A percentile compares a stretch with the other conserved stretches of the same genome.
These are phyloP conservation scores for Microbotryomycetes sp. DNA, from an alignment of 1,284 basidiomycete genomes.

Conservation along the genomic window DNA sequence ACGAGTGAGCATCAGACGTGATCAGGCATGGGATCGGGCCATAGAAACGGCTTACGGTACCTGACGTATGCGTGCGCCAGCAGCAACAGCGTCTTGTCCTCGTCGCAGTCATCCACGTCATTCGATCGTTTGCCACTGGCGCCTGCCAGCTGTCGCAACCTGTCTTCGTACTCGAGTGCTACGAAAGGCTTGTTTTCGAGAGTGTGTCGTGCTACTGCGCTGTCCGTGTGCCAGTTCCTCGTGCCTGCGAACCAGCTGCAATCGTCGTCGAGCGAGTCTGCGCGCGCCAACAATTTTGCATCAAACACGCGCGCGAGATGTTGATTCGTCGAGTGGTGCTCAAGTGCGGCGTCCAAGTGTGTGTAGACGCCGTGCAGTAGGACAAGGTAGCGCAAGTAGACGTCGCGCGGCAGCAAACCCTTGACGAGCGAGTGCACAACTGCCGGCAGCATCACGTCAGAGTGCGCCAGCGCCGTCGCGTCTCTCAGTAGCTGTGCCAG, in stretches of 20 bases:
- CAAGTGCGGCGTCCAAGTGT: not conserved
- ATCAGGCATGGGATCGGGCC: not conserved
- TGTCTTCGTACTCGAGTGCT: not conserved
- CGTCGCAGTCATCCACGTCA: not conserved
- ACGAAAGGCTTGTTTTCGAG: not conserved
- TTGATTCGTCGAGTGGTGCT: not conserved
- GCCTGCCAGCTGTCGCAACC: not conserved
- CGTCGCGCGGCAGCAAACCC: not conserved
- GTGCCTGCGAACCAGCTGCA: not conserved
- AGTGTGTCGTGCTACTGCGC: not conserved
- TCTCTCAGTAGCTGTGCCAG: not conserved
- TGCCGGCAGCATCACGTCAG: not conserved
- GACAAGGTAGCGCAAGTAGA: slow-evolving; percentile 2
- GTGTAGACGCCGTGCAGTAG: slow-evolving; percentile 4
- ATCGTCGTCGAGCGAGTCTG: not conserved
- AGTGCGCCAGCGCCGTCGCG: not conserved
- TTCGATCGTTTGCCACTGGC: too few relatives aligned
- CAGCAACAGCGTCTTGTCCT: not conserved
- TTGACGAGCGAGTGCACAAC: slow-evolving; percentile 5
- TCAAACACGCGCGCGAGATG: not conserved
- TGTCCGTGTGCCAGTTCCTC: not conserved
- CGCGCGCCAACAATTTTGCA: not conserved
- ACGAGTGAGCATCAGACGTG: not conserved
- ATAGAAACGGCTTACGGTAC: slow-evolving; percentile 1
- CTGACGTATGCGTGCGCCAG: slow-evolving; percentile 11